Conservation (phyloP, 75 land plant genomes). For the Gnetum montanum region DNA sequence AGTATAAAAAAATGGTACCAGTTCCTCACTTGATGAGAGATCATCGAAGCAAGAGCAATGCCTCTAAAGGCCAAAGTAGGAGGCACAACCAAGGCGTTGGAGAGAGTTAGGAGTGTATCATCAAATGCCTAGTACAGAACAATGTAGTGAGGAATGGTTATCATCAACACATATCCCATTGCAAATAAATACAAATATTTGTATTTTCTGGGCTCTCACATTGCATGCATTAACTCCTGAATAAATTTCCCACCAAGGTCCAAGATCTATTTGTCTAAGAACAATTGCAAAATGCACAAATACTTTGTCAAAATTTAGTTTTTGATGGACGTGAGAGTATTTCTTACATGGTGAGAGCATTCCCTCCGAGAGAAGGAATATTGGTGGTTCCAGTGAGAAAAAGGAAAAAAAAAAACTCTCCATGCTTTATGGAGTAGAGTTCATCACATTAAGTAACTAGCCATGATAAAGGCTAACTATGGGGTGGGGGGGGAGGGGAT, state of each 20-base stretch:
- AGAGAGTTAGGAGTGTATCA: slow-evolving; percentile 11
- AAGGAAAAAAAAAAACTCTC: too few species aligned
- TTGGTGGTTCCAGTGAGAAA: slow-evolving; percentile 33
- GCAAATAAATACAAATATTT: too few species aligned
- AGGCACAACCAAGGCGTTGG: slow-evolving; percentile 23
- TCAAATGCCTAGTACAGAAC: slow-evolving; percentile 28
- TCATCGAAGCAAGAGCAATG: slow-evolving; percentile 15
- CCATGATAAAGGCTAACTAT: too few species aligned
- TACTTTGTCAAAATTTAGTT: too few species aligned
- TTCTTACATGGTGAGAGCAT: slow-evolving; percentile 24
- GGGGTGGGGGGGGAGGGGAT: too few species aligned
- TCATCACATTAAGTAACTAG: too few species aligned
- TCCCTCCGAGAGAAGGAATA: slow-evolving; percentile 24
- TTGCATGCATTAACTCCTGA: slow-evolving; percentile 37
- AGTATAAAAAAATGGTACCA: too few species aligned
- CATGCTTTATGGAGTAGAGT: too few species aligned
- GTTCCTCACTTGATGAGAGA: slow-evolving; percentile 18
- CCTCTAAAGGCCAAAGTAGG: slow-evolving; percentile 13
- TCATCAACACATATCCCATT: slow-evolving; percentile 11
- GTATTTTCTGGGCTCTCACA: slow-evolving; percentile 20
- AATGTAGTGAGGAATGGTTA: slow-evolving; percentile 17
- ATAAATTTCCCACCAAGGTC: too few species aligned
- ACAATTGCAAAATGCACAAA: too few species aligned
- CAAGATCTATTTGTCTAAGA: too few species aligned
- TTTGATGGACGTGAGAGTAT: too few species aligned